These are phyloP conservation scores for Podaxis sp. DNA, from an alignment of 768 basidiomycete species.

Conservation along the genomic window DNA sequence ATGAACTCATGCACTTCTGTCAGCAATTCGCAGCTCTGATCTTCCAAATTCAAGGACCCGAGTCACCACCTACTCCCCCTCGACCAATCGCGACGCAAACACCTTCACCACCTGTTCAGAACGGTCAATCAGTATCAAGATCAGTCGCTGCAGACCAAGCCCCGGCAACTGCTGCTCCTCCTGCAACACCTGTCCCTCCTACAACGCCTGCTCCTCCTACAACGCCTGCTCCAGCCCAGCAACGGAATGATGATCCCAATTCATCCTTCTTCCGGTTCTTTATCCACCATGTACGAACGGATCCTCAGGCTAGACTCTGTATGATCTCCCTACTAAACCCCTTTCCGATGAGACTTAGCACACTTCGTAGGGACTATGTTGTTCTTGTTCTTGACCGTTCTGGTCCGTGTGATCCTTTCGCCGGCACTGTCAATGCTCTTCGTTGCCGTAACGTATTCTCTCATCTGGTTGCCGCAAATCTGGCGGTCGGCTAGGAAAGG, in stretches of 20 bases:
- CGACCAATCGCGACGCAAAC: not conserved
- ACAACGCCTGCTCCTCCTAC: not conserved
- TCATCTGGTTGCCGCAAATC: constrained; percentile 87
- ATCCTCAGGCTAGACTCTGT: constrained; percentile 76
- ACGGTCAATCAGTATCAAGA: not conserved
- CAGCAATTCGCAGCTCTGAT: constrained; percentile 86
- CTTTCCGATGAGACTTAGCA: constrained; percentile 13
- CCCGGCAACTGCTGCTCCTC: not conserved
- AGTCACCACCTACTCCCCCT: constrained; percentile 41
- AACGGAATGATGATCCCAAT: constrained; percentile 25
- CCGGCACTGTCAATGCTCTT: constrained; percentile 66
- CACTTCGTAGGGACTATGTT: constrained; percentile 56
- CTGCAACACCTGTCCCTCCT: constrained; percentile 2
- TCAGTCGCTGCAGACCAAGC: not conserved
- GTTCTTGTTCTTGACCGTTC: constrained; percentile 66
- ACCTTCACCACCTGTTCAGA: constrained; percentile 16
- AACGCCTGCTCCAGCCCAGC: constrained; percentile 19
- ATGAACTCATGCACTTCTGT: not conserved
- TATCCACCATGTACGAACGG: constrained; percentile 58
- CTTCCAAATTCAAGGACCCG: constrained; percentile 81
- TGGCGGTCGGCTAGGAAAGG: constrained; percentile 71
- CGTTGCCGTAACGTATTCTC: constrained; percentile 68
- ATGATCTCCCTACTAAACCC: constrained; percentile 24
- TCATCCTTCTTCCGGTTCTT: constrained; percentile 50
- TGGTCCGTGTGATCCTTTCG: constrained; percentile 73